Conservation (phyloP, 2,329 filamentous ascomycete genomes). For the Fusarium sp. region DNA sequence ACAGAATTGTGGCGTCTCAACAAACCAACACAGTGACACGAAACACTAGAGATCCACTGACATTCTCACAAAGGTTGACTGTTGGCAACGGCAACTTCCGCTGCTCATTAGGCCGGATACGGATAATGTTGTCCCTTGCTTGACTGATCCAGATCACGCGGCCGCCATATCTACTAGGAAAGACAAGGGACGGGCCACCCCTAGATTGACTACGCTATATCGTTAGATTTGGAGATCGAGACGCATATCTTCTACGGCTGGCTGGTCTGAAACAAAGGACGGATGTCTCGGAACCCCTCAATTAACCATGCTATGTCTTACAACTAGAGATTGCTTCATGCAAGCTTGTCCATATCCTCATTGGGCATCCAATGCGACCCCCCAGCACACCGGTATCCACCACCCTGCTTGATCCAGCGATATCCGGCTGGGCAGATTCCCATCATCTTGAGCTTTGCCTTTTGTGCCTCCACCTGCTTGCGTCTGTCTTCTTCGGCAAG, state of each 20-base stretch:
- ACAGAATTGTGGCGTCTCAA: neutral
- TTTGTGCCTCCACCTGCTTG: conserved; percentile 53
- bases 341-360: conserved; percentile 11
- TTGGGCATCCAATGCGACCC: conserved; percentile 64
- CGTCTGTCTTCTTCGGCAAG: conserved; percentile 51
- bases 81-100: neutral
- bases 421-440: conserved; percentile 69
- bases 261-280: neutral
- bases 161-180: neutral
- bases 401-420: conserved; percentile 69
- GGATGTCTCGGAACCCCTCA: neutral
- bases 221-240: neutral
- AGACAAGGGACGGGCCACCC: neutral
- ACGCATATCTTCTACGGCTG: neutral
- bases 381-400: conserved; percentile 72
- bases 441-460: conserved; percentile 62
- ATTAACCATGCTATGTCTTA: neutral
- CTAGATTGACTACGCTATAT: neutral
- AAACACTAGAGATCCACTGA: neutral
- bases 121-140: neutral
- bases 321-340: neutral
- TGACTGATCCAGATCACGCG: neutral
- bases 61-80: neutral
- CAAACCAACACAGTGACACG: neutral
- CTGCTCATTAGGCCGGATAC: neutral